Conservation (phyloP, 1,284 basidiomycete genomes). For the Ustilago loliicola region DNA sequence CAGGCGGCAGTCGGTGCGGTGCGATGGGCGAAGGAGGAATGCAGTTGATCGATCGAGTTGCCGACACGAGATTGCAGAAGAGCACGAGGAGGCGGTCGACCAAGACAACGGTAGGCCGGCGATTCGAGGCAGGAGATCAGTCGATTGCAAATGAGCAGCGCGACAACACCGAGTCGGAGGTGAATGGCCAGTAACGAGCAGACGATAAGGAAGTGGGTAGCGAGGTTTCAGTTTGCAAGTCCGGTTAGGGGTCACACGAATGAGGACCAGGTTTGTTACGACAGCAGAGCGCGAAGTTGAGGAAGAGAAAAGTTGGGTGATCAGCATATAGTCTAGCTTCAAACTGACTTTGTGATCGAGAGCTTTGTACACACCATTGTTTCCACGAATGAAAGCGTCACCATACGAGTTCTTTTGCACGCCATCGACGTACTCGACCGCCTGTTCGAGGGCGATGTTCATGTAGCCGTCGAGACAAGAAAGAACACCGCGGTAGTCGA, state of each 20-base stretch:
- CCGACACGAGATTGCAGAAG: background rate
- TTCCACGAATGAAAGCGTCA: slow-evolving; percentile 94
- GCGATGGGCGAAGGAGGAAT: background rate
- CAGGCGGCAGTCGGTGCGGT: background rate
- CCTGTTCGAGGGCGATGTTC: slow-evolving; percentile 98
- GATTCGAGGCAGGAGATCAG: background rate
- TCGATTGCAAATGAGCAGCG: background rate
- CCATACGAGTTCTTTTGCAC: slow-evolving; percentile 87
- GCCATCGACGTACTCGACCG: slow-evolving; percentile 93
- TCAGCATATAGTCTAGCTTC: slow-evolving; percentile 14
- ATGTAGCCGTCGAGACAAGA: slow-evolving; percentile 92
- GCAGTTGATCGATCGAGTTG: slow-evolving; percentile 7
- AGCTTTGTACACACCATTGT: slow-evolving; percentile 81
- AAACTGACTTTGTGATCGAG: background rate
- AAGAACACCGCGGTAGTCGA: slow-evolving; percentile 94
- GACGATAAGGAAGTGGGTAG: background rate
- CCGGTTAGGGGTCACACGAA: slow-evolving; percentile 3
- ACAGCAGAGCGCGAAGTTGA: background rate
- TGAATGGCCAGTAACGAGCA: background rate
- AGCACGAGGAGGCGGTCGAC: slow-evolving; percentile 6
- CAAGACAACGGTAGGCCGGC: background rate
- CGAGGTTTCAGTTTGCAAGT: slow-evolving; percentile 10
- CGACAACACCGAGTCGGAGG: background rate
- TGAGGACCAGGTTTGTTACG: slow-evolving; percentile 2
- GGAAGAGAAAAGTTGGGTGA: background rate